Percentiles rank a stretch among this genome's conserved stretches.
phyloP scores from a whole-genome alignment of 768 basidiomycete genomes.

The Leccinum obscurum region DNA sequence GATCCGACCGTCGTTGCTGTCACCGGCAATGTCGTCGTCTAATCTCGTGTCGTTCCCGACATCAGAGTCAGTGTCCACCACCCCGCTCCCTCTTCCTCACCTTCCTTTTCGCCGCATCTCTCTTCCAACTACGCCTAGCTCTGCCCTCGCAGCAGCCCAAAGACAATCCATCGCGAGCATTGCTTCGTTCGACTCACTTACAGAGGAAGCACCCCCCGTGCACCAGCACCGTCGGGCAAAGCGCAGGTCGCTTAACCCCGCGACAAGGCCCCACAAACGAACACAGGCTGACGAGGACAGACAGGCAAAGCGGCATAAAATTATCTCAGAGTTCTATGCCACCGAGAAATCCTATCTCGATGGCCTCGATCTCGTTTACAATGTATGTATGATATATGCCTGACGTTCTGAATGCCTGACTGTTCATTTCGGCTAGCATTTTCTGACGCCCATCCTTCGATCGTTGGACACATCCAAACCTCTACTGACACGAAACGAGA shows the following conservation, averaged over 20 bases:
- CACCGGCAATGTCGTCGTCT: slow-evolving; percentile 9
- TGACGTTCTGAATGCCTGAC: not conserved
- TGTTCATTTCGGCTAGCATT: slow-evolving; percentile 53
- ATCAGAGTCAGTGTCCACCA: slow-evolving; percentile 24
- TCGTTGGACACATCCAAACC: slow-evolving; percentile 70
- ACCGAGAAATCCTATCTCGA: slow-evolving; percentile 81
- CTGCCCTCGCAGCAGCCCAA: slow-evolving; percentile 37
- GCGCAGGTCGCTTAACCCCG: slow-evolving; percentile 36
- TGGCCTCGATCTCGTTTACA: slow-evolving; percentile 81
- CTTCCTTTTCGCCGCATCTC: slow-evolving; percentile 67
- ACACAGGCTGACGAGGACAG: slow-evolving; percentile 48
- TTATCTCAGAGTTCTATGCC: slow-evolving; percentile 78
- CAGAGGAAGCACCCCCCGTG: slow-evolving; percentile 42
- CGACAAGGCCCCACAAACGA: slow-evolving; percentile 25
- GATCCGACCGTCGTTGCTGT: slow-evolving; percentile 21
- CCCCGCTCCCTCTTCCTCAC: slow-evolving; percentile 44
- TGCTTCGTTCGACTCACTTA: slow-evolving; percentile 70
- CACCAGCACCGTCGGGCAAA: slow-evolving; percentile 33
- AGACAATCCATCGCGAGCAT: slow-evolving; percentile 70
- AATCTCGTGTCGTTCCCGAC: slow-evolving; percentile 35
- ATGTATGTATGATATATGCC: slow-evolving; percentile 45
- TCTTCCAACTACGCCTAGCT: slow-evolving; percentile 51
- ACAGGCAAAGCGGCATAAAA: slow-evolving; percentile 59
- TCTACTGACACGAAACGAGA: slow-evolving; percentile 63
- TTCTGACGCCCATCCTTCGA: slow-evolving; percentile 74